Evolutionary conservation across 2,329 filamentous ascomycete species (phyloP), one percentile per base, ranked within the genome.

Genomic region (Monilinia vaccinii-corymbosi): DNA sequence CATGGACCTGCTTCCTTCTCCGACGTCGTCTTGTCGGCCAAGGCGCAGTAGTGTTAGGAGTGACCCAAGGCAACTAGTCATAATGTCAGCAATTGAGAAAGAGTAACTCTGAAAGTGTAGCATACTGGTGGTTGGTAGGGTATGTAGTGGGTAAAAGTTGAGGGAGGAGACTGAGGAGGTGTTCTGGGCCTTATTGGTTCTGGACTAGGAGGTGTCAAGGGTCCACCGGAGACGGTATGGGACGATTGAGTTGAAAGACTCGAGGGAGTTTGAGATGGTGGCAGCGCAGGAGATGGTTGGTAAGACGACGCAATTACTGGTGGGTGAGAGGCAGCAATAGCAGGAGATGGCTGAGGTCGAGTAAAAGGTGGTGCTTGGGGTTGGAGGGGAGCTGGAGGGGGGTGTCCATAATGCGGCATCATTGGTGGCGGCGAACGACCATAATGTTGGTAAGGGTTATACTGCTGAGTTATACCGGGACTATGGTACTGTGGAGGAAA

Each of bases 401-500:
- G 60, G 66, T 70, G 79, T 45, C 77, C 75, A 67, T 81, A 84
- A 61, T 79, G 80, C 63, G 78, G 80, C 72, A 83, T 78, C n/a
- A 63, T 66, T 28, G 76, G 69, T 48, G 79, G 77, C 56, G 79
- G 77, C 60, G 79, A 79, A 56, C 77, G 75, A 42, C 73, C 72
- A 65, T 83, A 81, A n/a, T 67, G 76, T 42, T 68, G 67, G 58
- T 70, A 70, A 69, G 56, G 70, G 46, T 42, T 77, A 66, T 81
- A 81, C 21, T 77, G 75, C 32, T 73, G 75, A 58, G 76, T 75
- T 68, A 82, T 77, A 48, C 70, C 75, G 18, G 73, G 74, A 64
- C 75, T 78, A 68, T 83, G 84, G 68, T 87, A 83, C 52, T 75
- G 82, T 61, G 81, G 82, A 63, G 81, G 80, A 60, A 81, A 75